Conservation (phyloP, 805 yeast genomes). For the Zygosaccharomyces rouxii region DNA sequence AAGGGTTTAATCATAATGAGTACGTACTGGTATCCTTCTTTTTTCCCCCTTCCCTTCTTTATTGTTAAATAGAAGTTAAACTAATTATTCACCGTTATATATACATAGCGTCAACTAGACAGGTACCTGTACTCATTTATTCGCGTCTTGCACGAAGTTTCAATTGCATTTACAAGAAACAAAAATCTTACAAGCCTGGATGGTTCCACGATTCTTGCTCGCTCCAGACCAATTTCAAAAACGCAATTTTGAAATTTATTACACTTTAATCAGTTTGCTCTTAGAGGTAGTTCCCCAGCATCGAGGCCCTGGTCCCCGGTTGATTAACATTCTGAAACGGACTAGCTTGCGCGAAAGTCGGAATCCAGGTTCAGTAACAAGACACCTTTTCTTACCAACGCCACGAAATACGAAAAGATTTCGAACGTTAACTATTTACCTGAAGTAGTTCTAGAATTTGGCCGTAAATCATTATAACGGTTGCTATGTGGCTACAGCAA, state of each 20-base stretch:
- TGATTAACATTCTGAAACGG: not conserved
- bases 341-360: slow-evolving; percentile 3
- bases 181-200: not conserved
- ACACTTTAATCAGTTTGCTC: not conserved
- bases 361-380: not conserved
- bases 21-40: not conserved
- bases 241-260: not conserved
- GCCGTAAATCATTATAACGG: not conserved
- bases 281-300: slow-evolving; percentile 1
- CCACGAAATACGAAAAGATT: slow-evolving; percentile 1
- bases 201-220: not conserved
- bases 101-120: not conserved
- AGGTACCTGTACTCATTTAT: not conserved
- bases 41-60: not conserved
- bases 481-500: not conserved
- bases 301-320: slow-evolving; percentile 1
- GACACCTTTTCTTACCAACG: not conserved
- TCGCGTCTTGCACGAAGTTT: slow-evolving; percentile 3
- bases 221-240: not conserved
- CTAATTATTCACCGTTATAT: not conserved
- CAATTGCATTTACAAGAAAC: not conserved
- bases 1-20: slow-evolving; percentile 2
- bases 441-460: not conserved
- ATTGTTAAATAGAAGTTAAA: not conserved
- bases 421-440: not conserved